A percentile compares a stretch with the other conserved stretches of the same genome.
Evolutionary conservation across 2,329 filamentous ascomycete genomes (phyloP).

Genomic region (Pyricularia grisea): DNA sequence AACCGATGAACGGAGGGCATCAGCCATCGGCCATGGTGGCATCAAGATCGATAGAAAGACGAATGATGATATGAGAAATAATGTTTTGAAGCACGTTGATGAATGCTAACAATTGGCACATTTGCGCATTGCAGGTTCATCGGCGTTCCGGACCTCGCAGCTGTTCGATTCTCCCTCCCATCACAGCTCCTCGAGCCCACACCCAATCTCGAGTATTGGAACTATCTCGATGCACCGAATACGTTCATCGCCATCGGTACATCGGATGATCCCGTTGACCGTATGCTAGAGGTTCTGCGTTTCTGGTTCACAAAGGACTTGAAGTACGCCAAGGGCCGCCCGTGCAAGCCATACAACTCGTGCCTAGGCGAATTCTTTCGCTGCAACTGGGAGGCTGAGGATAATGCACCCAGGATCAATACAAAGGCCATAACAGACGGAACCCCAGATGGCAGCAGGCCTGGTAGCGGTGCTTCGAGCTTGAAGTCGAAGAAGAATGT

Average conservation of each 20-base stretch:
- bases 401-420: slow-evolving; percentile 59
- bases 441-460: slow-evolving; percentile 20
- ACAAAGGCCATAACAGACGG: slow-evolving; percentile 28
- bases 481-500: slow-evolving; percentile 31
- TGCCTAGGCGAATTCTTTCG: slow-evolving; percentile 95
- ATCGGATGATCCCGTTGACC: slow-evolving; percentile 81
- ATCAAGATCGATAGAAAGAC: not conserved
- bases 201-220: slow-evolving; percentile 98
- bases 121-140: slow-evolving; percentile 61
- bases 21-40: not conserved
- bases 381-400: slow-evolving; percentile 93
- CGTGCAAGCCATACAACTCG: slow-evolving; percentile 98
- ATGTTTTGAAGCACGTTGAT: not conserved
- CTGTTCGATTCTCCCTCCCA: slow-evolving; percentile 91
- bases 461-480: slow-evolving; percentile 35
- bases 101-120: not conserved
- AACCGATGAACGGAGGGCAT: not conserved
- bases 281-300: slow-evolving; percentile 87
- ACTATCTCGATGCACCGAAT: slow-evolving; percentile 91
- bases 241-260: slow-evolving; percentile 78
- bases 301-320: slow-evolving; percentile 99
- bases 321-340: slow-evolving; percentile 97
- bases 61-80: not conserved
- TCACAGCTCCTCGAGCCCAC: slow-evolving; percentile 93
- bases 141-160: slow-evolving; percentile 88